phyloP scores from a whole-genome alignment of 2,329 filamentous ascomycete genomes.

The Cadophora sp. region DNA sequence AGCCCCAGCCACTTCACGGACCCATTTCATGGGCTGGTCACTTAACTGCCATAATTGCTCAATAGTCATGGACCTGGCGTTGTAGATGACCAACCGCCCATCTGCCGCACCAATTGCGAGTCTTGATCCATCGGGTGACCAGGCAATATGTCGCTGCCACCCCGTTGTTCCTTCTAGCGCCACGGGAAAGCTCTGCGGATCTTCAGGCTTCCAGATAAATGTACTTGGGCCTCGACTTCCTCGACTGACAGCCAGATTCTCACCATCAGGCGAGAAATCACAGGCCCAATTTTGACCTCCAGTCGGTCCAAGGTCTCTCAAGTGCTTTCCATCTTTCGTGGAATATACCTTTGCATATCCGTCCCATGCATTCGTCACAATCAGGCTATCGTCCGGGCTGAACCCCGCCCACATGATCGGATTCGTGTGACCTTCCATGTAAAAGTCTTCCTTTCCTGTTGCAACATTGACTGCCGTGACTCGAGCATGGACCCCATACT shows the following conservation, averaged over 20 bases:
- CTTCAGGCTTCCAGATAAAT: not conserved
- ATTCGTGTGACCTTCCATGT: constrained; percentile 8
- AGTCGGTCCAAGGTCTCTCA: constrained; percentile 2
- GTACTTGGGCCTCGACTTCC: not conserved
- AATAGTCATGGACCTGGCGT: not conserved
- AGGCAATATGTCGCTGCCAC: constrained; percentile 11
- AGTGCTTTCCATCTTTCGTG: not conserved
- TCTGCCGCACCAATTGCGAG: constrained; percentile 4
- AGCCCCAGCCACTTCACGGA: not conserved
- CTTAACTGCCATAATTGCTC: constrained; percentile 8
- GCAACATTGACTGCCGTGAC: not conserved
- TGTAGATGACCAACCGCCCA: not conserved
- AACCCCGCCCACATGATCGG: constrained; percentile 9
- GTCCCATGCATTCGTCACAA: constrained; percentile 9
- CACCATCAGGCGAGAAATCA: not conserved
- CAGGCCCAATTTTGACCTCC: constrained; percentile 16
- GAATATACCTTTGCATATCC: not conserved
- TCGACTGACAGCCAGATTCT: not conserved
- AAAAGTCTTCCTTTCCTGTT: constrained; percentile 1
- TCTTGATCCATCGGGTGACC: constrained; percentile 5
- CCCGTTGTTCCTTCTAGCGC: not conserved
- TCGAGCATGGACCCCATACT: not conserved
- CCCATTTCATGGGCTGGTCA: not conserved
- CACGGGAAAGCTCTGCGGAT: constrained; percentile 5
- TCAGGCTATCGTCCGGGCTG: constrained; percentile 4